Conservation (phyloP, 1,284 basidiomycete species). For the Singerocomus inundabilis region DNA sequence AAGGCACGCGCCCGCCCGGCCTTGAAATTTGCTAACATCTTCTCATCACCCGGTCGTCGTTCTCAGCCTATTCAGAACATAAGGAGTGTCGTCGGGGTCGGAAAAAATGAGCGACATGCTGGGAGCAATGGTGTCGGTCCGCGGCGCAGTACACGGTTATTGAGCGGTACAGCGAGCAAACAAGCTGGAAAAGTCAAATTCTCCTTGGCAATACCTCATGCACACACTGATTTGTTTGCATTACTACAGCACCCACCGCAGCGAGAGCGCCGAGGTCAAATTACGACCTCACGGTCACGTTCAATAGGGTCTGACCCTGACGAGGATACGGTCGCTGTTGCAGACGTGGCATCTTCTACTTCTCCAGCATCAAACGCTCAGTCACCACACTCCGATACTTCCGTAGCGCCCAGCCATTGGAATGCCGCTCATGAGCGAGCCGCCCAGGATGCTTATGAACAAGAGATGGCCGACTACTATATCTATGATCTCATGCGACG, state of each 20-base stretch:
- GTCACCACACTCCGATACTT: slow-evolving; percentile 59
- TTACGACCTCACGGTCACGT: slow-evolving; percentile 49
- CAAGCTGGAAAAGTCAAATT: slow-evolving; percentile 40
- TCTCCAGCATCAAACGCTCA: slow-evolving; percentile 60
- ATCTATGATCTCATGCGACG: slow-evolving; percentile 78
- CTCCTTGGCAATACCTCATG: neutral
- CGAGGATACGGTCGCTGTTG: slow-evolving; percentile 48
- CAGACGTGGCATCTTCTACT: slow-evolving; percentile 52
- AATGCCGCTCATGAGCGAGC: slow-evolving; percentile 60
- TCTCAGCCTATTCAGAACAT: slow-evolving; percentile 65
- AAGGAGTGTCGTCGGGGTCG: slow-evolving; percentile 43
- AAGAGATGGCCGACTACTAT: slow-evolving; percentile 75
- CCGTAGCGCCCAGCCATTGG: slow-evolving; percentile 57
- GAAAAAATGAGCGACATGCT: slow-evolving; percentile 50
- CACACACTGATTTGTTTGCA: slow-evolving; percentile 13
- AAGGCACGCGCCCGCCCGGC: slow-evolving; percentile 82
- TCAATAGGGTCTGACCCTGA: slow-evolving; percentile 69
- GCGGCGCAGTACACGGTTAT: slow-evolving; percentile 67
- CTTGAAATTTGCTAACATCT: slow-evolving; percentile 75
- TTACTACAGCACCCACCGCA: slow-evolving; percentile 41
- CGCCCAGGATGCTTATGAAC: slow-evolving; percentile 68
- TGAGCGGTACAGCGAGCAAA: slow-evolving; percentile 54
- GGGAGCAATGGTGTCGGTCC: slow-evolving; percentile 43
- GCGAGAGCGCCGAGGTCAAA: slow-evolving; percentile 59
- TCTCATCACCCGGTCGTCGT: slow-evolving; percentile 75